Base-by-base conservation (phyloP, 352 stramenopile genomes). In the Globisporangium middletonii region DNA sequence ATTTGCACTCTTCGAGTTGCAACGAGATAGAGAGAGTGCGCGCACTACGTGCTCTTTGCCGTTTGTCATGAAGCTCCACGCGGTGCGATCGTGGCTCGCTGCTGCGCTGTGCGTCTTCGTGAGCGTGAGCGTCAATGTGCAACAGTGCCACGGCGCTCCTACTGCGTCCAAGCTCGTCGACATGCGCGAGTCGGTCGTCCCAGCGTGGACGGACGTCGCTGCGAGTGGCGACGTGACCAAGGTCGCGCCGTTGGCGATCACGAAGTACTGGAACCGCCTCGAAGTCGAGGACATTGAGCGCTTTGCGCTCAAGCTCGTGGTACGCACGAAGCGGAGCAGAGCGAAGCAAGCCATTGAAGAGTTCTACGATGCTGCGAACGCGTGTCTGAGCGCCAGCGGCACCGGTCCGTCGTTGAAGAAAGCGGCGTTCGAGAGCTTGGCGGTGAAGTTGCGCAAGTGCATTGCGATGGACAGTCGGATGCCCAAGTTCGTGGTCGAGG, bases 101-200 rank as follows among this genome's bases (percentile, higher is more conserved):
- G 30, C 30, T 8, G 47, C 27, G 11, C 26, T 26, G n/a, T 52
- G 38, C 16, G 38, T 18, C 12, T 18, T 44, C 9, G 38, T 18
- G 16, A 44, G 12, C 12, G 16, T n/a, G 8, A n/a, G 38, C 16
- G 38, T 44, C 38, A 11, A 19, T 38, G 27, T 18, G n/a, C 6
- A 19, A 4, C 47, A 52, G 13, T 15, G n/a, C 26, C 26, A 41
- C 12, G 38, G 16, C 2, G 38, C 50, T 28, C 16, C 35, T 35
- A 18, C 38, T 5, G 13, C 23, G 1, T 23, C 23, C 35, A 56
- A 26, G 4, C 28, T 47, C 12, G 15, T 28, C 4, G 19, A 3
- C 11, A 38, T 47, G 50, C 50, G 50, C n/a, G 15, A 23, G 12
- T 37, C 50, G 35, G 47, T 56, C 23, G 33, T 56, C 13, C 50